Base-by-base conservation (phyloP, 2,329 filamentous ascomycete genomes). In the Hypocrella siamensis region DNA sequence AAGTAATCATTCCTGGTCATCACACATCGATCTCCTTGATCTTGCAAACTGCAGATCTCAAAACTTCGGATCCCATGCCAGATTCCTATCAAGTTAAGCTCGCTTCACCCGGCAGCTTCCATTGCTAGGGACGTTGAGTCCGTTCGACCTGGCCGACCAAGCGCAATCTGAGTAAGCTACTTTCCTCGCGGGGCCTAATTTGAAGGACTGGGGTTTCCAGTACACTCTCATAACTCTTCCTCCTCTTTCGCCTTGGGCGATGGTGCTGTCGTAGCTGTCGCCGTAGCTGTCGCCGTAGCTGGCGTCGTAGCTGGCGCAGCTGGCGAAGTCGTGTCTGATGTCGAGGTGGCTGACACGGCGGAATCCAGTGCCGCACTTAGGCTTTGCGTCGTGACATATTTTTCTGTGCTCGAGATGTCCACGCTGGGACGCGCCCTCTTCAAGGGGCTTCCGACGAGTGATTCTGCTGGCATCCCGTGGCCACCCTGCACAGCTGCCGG, bases 381-480 rank as follows among this genome's bases (percentile, higher is more conserved):
- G 26, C 44, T 53, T 34, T 53, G 52, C 7, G 49, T 45, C 15
- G 46, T 35, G 16, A 46, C 39, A 28, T 42, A 42, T 31, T 43
- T 51, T 21, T 49, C 40, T 21, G 33, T 33, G 25, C 40, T 41
- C 10, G 40, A 38, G 12, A 48, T 45, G 30, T 56, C 54, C 24
- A 55, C 41, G 43, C 75, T 80, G 2, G 76, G 69, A 22, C 80
- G 65, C 35, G 81, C 76, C 48, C 77, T 83, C 63, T 85, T 85
- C 44, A 82, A 65, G 2, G 80, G 80, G 41, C 77, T 83, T 30
- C 75, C 78, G 16, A 83, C 52, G 53, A 54, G 36, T 57, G 61
- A 35, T 36, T 46, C 53, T 48, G 43, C 48, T 17, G 41, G 51
- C 33, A 41, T 49, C 35, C 57, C 49, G 6, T 47, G 44, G 16